Percentiles rank a stretch among this genome's conserved stretches.
phyloP scores from a whole-genome alignment of 225 moss, liverwort and hornwort genomes.

The Rhytidiadelphus loreus region DNA sequence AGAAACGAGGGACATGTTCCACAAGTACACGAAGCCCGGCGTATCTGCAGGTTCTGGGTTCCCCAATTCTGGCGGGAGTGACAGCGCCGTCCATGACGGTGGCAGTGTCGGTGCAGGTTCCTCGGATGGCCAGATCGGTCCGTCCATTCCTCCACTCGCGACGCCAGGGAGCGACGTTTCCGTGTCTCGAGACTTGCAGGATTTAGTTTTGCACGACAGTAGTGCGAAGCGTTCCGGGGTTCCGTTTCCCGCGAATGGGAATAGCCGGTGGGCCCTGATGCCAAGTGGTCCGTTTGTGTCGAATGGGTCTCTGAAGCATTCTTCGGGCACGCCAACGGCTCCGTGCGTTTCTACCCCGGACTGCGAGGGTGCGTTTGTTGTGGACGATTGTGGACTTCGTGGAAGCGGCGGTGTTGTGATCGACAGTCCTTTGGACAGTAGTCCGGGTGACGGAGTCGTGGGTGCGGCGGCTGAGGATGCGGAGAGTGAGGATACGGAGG shows the following conservation, averaged over 20 bases:
- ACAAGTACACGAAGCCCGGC: not conserved
- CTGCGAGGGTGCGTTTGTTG: slow-evolving; percentile 39
- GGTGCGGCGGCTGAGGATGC: slow-evolving; percentile 50
- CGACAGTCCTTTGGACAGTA: slow-evolving; percentile 19
- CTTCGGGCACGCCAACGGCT: slow-evolving; percentile 2
- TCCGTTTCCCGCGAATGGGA: not conserved
- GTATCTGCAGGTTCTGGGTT: not conserved
- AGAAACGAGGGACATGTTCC: slow-evolving; percentile 16
- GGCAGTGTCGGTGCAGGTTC: not conserved
- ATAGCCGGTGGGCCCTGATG: slow-evolving; percentile 15
- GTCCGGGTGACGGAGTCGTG: slow-evolving; percentile 18
- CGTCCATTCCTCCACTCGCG: not conserved
- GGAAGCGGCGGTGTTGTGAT: slow-evolving; percentile 24
- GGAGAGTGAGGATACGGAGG: slow-evolving; percentile 72
- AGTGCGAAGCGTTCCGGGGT: not conserved
- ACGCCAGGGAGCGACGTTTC: not conserved
- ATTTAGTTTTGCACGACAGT: not conserved
- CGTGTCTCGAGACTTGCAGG: not conserved
- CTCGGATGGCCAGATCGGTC: not conserved
- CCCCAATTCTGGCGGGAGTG: not conserved
- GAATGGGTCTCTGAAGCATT: not conserved
- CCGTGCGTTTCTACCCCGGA: slow-evolving; percentile 17
- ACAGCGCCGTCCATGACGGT: not conserved
- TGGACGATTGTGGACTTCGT: slow-evolving; percentile 17
- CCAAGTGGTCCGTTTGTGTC: not conserved